Evolutionary conservation across 1,284 basidiomycete genomes (phyloP), one percentile per base, ranked within the genome.

Genomic region (Golubevia sp.): DNA sequence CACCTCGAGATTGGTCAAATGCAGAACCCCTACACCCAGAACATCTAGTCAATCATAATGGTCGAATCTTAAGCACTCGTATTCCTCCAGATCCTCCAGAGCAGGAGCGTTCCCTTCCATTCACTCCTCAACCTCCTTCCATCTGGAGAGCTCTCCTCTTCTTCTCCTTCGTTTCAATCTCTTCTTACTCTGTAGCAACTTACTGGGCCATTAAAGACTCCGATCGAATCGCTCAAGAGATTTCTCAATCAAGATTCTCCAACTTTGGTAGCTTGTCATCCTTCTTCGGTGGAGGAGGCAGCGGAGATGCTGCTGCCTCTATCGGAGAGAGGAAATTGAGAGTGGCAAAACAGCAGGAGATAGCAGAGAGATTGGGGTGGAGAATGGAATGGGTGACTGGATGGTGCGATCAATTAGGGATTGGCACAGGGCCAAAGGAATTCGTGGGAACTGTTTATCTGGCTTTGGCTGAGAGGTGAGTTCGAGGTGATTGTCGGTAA

Each of bases 301-400:
- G 21, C n/a, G n/a, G n/a, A n/a, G 50, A 63, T 0, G 66, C 66
- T 64, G 64, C 66, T 1, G 15, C 59, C 0, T 63, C 67, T 0
- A 50, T 67, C 0, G 66, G 58, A 4, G 59, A 73, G 8, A 18
- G 48, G 15, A 54, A 61, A 0, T 51, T 74, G 24, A 21, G 26
- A 44, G 27, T 55, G 11, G 72, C 68, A 7, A 63, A 64, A 4
- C 57, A 50, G 21, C 70, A 72, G 38, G 62, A 66, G n/a, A 57
- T 49, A 1, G 72, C 70, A 1, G 57, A 57, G 2, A 51, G 57
- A 2, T 61, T 72, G 2, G 72, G 72, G 1, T 24, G 63, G 15
- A 30, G 70, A 13, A 55, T 74, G 58, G 48, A 66, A 49, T 64
- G 61, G 61, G 55, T 74, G n/a, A 20, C 69, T 8, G 64, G 67